Base-by-base conservation (phyloP, 305 asterid genomes). In the Fraxinus nigra region DNA sequence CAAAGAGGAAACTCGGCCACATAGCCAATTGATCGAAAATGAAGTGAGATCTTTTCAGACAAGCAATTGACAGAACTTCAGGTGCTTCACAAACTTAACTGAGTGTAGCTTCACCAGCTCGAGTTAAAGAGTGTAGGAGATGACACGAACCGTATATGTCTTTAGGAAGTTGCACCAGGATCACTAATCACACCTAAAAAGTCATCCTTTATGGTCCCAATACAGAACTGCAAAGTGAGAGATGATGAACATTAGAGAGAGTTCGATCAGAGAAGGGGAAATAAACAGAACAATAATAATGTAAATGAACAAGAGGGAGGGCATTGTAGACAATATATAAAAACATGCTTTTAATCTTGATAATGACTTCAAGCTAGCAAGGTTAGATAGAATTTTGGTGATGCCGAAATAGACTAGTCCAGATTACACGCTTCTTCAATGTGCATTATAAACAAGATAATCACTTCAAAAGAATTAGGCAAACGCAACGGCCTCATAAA, bases 141-240 rank as follows among this genome's bases (percentile, higher is more conserved):
- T 59, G 9, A 20, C 69, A 59, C 30, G 16, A 59, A n/a, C 69
- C 26, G 8, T 7, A 56, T 18, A 0, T n/a, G 28, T n/a, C 79
- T 78, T 92, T 87, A 91, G n/a, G 91, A 87, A 84, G 90, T 83
- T 74, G 89, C 79, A 4, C 90, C 90, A 0, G 93, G 96, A 83
- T 91, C 95, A 70, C 91, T 90, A 46, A 90, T 92, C 51, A 92
- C 97, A 22, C 98, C 97, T 86, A 94, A 75, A 81, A 94, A 94
- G 85, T 92, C 97, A 73, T 92, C 97, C 80, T 94, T 93, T 40
- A 94, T 93, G 63, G 97, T 91, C 34, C 98, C 98, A 22, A 93
- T 91, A 81, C 98, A 93, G 86, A 93, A 94, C 98, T 94, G 94
- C 85, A 87, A 48, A 56, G 61, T 43, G 75, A 67, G 78, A 65